Base-by-base conservation (phyloP, 2,329 filamentous ascomycete genomes). In the Graphilbum fragrans region DNA sequence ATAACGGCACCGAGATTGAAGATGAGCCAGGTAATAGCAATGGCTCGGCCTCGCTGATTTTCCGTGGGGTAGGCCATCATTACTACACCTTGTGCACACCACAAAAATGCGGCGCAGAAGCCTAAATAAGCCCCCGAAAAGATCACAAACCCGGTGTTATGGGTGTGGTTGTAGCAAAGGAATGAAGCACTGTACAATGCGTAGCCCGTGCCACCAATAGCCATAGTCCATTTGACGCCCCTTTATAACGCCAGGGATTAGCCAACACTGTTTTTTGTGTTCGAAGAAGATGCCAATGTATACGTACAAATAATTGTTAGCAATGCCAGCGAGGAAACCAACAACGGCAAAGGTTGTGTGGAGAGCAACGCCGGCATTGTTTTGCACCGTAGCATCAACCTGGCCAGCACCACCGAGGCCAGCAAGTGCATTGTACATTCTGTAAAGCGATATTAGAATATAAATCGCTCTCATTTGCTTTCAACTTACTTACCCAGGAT, bases 81-180 rank as follows among this genome's bases (percentile, higher is more conserved):
- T 51, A 86, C 82, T 37, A 80, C 77, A 45, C 82, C 82, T 60
- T 87, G 82, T 0, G 80, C 82, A 32, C 77, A 78, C 82, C 82
- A 87, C 25, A 87, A 66, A 22, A 87, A 66, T 55, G 80, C 82
- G 34, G 82, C 82, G 53, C 80, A 86, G 44, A 83, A 63, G 59
- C 82, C 82, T 36, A 86, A 72, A 44, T 83, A 67, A n/a, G 77
- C 77, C 51, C 82, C 82, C 5, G 82, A 74, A 52, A 86, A 85
- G 50, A 81, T 74, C 53, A 77, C 75, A 60, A 83, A 86, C 41
- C 77, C 79, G 41, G 69, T 61, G 52, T 79, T 80, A 39, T 65
- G 41, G 14, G 67, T 81, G 60, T 84, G 77, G 52, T 73, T 77
- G 60, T 77, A 85, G 62, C 66, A 70, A 35, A 85, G 64, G 59